Base-by-base conservation (phyloP, 306 rosid genomes). In the Pterocarpus santalinus region DNA sequence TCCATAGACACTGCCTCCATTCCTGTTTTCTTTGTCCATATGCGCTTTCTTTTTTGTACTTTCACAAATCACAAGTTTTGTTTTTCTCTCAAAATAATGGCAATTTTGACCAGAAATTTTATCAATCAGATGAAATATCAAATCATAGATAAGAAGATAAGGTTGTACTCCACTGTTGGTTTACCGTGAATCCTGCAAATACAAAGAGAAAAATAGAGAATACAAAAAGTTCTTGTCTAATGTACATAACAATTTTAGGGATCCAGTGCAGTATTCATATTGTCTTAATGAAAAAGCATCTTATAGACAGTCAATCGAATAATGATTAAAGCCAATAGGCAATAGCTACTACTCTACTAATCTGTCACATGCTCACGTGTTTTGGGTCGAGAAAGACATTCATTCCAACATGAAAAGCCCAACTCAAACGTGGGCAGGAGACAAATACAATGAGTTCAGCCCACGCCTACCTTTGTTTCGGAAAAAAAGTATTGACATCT, bases 11-110 rank as follows among this genome's bases (percentile, higher is more conserved):
- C 71, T 13, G 43, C 69, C 76, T 56, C 80, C 43, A 55, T 16
- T 43, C 64, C 7, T 12, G 66, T 9, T 28, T 61, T 12, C 66
- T 61, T 83, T 78, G 65, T 83, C 83, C 44, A 64, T 44, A 0
- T 13, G 5, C 51, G 9, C 32, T 68, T 11, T 15, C 7, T 49
- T 47, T 79, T 69, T 67, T 56, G 46, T 43, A 1, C 82, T 57
- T 43, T 2, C 82, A 5, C 46, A 15, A 5, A 57, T 33, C 76
- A 56, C 17, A 43, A 67, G 8, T 63, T 63, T 34, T 13, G 39
- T 34, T 63, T 63, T 15, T 62, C 28, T 14, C 41, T 62, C 39
- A 14, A 5, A 62, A 34, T 5, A 32, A 33, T 61, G 14, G n/a
- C 66, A 63, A 30, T 28, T 60, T 60, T 28, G 38, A 60, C 65